Base-by-base conservation (phyloP, 306 rosid species). In the Canavalia gladiata region DNA sequence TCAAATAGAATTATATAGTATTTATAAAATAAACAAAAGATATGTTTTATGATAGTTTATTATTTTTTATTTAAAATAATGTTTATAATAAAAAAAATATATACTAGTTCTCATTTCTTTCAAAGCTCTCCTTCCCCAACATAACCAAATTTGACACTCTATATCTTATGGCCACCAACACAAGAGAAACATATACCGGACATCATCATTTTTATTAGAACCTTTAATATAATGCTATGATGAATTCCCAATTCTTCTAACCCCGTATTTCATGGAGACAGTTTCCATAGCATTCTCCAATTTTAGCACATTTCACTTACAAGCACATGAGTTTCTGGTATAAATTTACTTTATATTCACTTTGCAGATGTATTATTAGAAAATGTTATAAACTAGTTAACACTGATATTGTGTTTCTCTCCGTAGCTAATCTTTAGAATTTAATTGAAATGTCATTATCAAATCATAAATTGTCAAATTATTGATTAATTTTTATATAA, bases 131-230 rank as follows among this genome's bases (percentile, higher is more conserved):
- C 8, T 63, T 62, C 30, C 29, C 9, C 68, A 63, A 29, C 39
- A 9, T 9, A 58, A 8, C 66, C 37, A 63, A 34, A 30, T 58
- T 25, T 12, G 50, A 47, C 39, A 31, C 73, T 76, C 63, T 35
- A 37, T 18, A 63, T 35, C 5, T 0, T 4, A 13, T n/a, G 33
- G 35, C 50, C 46, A 77, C 64, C 55, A 77, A 64, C 63, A 37
- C 33, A 10, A 28, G 81, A 52, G 55, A 77, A 52, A 66, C 29
- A 65, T 42, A 65, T 55, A 64, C 55, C 7, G 28, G 34, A 41
- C 82, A 77, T 65, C 31, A 78, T 78, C 58, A 68, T 68, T 54
- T 25, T 34, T 41, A 7, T 34, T 41, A 7, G 60, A 60, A 2
- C 6, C 29, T 63, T 33, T 35, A 37, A n/a, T 54, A 30, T 42